Evolutionary conservation across 2,329 filamentous ascomycete species (phyloP).

Genomic region (Aspergillus unguis): DNA sequence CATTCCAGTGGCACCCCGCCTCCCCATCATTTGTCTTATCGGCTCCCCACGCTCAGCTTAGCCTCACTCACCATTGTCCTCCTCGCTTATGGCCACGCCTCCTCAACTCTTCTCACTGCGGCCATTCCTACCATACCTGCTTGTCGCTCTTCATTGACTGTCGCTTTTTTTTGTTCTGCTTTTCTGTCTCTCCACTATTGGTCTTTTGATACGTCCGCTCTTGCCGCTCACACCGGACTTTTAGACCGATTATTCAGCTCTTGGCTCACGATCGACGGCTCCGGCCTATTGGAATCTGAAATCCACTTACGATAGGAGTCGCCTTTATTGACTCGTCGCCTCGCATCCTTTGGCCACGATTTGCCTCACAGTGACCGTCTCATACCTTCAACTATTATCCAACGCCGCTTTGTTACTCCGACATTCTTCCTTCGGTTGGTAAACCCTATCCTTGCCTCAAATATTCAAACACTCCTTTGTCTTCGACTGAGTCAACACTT

Average conservation of each 20-base stretch:
- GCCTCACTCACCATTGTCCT: conserved; percentile 3
- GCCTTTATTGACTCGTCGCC: conserved; percentile 19
- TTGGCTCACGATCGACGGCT: conserved; percentile 16
- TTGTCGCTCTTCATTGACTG: neutral
- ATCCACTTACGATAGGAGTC: conserved; percentile 21
- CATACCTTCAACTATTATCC: neutral
- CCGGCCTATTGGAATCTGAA: conserved; percentile 17
- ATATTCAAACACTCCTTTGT: neutral
- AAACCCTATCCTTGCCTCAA: neutral
- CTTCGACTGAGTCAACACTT: neutral
- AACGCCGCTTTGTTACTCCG: neutral
- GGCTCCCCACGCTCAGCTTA: conserved; percentile 15
- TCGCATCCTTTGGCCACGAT: conserved; percentile 14
- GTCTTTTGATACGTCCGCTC: neutral
- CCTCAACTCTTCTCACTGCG: conserved; percentile 11
- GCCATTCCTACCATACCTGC: neutral
- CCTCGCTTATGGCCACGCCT: conserved; percentile 23
- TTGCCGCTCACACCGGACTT: conserved; percentile 16
- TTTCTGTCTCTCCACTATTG: conserved; percentile 3
- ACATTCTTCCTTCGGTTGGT: neutral
- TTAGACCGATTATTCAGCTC: conserved; percentile 17
- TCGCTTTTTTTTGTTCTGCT: neutral
- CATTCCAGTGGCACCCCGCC: conserved; percentile 12
- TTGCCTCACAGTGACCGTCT: conserved; percentile 12
- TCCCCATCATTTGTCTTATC: conserved; percentile 7